Percentiles rank a stretch among this genome's conserved stretches.
phyloP scores from a whole-genome alignment of 202 grass and related monocot species.

The Setaria italica region DNA sequence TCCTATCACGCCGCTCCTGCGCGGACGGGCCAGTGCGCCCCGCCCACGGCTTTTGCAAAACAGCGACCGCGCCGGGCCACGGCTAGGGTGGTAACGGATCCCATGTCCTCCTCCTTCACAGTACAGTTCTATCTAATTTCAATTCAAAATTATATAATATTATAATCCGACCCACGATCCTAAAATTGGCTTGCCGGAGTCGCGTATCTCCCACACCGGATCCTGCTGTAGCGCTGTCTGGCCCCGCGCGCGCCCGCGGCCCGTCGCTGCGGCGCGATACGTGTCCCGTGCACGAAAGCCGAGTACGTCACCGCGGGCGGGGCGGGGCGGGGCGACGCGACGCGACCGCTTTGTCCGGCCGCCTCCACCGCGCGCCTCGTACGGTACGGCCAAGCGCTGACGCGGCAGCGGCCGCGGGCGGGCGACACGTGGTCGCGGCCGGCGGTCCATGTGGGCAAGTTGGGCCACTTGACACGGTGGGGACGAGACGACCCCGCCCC shows the following conservation, averaged over 20 bases:
- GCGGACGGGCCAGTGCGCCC: neutral
- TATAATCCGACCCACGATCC: too few relatives aligned
- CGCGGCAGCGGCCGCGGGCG: neutral
- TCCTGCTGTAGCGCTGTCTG: neutral
- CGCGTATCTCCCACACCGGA: neutral
- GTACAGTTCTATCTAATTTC: too few relatives aligned
- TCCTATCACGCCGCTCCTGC: neutral
- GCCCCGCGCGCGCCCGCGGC: too few relatives aligned
- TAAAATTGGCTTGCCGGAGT: too few relatives aligned
- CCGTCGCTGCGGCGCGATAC: neutral
- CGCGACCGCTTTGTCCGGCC: neutral
- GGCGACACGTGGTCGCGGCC: slow-evolving; percentile 46
- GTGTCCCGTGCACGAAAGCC: neutral
- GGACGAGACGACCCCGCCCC: neutral
- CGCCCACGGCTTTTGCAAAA: neutral
- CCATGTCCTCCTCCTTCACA: too few relatives aligned
- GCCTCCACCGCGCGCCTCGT: neutral
- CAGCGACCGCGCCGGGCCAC: neutral
- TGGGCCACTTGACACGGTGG: slow-evolving; percentile 50
- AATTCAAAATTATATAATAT: too few relatives aligned
- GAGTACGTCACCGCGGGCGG: neutral
- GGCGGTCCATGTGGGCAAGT: slow-evolving; percentile 41
- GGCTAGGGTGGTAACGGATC: too few relatives aligned
- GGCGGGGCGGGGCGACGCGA: too few relatives aligned
- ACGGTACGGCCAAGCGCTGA: slow-evolving; percentile 17